A percentile compares a stretch with the other conserved stretches of the same genome.
phyloP scores from a whole-genome alignment of 805 yeast species.

The Saturnispora diversa region DNA sequence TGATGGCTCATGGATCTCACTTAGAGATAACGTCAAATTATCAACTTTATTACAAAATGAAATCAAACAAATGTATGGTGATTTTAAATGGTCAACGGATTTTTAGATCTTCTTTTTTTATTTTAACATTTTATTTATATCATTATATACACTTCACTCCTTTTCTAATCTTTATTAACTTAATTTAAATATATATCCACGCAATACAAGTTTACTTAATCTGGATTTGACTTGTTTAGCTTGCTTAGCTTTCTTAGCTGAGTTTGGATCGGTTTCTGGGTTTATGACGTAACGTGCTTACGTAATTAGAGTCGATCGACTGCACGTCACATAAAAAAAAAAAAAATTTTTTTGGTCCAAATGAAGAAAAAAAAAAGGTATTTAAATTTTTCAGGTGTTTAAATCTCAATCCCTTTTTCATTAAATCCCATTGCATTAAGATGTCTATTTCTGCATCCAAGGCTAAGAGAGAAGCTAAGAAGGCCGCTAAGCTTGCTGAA shows the following conservation, averaged over 20 bases:
- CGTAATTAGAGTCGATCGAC: conserved; percentile 9
- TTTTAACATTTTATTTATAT: not conserved
- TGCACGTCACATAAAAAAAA: too few species aligned
- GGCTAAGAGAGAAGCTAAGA: conserved; percentile 97
- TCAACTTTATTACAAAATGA: conserved; percentile 45
- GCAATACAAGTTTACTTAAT: too few species aligned
- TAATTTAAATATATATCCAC: too few species aligned
- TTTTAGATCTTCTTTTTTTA: conserved; percentile 2
- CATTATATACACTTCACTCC: not conserved
- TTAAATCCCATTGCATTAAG: not conserved
- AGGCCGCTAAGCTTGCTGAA: conserved; percentile 84
- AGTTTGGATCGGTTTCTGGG: too few species aligned
- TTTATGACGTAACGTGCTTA: not conserved
- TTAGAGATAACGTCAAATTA: conserved; percentile 52
- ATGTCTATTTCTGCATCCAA: conserved; percentile 78
- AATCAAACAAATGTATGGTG: conserved; percentile 28
- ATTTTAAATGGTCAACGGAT: conserved; percentile 17
- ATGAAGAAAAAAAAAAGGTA: not conserved
- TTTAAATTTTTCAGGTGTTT: not conserved
- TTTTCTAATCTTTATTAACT: not conserved
- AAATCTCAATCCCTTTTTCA: not conserved
- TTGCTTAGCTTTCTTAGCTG: too few species aligned
- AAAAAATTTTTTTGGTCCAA: too few species aligned
- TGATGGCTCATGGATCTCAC: conserved; percentile 68
- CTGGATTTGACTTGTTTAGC: too few species aligned